phyloP scores from a whole-genome alignment of 2,329 filamentous ascomycete species.

The Mycogone perniciosa region DNA sequence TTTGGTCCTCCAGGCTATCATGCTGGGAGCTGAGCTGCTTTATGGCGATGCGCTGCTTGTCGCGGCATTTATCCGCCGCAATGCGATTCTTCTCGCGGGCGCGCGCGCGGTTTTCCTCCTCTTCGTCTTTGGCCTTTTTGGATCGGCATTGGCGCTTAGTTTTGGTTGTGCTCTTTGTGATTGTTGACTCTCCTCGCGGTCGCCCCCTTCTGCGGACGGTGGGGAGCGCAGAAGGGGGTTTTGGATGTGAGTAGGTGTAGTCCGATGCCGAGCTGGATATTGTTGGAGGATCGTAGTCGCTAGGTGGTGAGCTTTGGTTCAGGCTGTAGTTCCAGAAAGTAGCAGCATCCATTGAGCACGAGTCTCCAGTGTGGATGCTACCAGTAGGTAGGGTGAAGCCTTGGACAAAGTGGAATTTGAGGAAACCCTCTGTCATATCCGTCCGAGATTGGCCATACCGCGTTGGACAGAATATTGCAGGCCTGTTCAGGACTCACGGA shows the following conservation, averaged over 20 bases:
- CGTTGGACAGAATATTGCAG: neutral
- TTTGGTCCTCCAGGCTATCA: conserved; percentile 2
- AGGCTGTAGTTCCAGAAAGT: conserved; percentile 1
- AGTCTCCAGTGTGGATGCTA: neutral
- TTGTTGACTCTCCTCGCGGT: neutral
- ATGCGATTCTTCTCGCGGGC: conserved; percentile 12
- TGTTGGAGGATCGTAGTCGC: neutral
- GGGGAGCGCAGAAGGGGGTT: no score
- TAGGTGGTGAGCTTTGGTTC: neutral
- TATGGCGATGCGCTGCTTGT: conserved; percentile 6
- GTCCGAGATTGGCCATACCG: neutral
- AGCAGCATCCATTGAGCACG: neutral
- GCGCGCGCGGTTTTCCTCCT: conserved; percentile 3
- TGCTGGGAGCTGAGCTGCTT: conserved; percentile 7
- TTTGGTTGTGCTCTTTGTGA: neutral
- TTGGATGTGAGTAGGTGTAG: neutral
- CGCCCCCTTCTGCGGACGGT: neutral
- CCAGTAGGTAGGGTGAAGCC: neutral
- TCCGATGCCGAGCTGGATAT: neutral
- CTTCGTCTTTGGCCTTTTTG: neutral
- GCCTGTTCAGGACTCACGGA: neutral
- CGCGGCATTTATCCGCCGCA: conserved; percentile 11
- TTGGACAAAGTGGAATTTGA: neutral
- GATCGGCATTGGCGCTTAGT: neutral
- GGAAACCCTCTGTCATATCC: conserved; percentile 1